Evolutionary conservation across 495 filamentous ascomycete species (phyloP).

Genomic region (Aspergillus indologenus): DNA sequence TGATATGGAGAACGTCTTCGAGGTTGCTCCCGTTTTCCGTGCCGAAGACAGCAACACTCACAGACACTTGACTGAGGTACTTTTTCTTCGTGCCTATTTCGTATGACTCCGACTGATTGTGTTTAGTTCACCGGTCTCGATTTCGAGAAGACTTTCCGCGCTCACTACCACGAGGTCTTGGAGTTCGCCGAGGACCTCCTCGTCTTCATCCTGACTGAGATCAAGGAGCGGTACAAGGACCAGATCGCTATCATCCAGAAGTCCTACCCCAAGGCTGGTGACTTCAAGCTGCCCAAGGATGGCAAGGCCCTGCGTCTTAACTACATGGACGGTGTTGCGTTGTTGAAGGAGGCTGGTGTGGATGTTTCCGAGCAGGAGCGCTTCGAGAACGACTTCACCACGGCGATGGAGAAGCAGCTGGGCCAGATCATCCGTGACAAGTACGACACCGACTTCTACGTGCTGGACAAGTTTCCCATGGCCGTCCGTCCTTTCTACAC

Average conservation of each 20-base stretch:
- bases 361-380: constrained; percentile 74
- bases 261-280: constrained; percentile 54
- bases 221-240: constrained; percentile 62
- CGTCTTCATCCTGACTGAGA: constrained; percentile 79
- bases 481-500: constrained; percentile 86
- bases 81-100: constrained; percentile 49
- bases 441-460: constrained; percentile 87
- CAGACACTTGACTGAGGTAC: constrained; percentile 86
- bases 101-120: constrained; percentile 7
- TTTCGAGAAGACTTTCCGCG: constrained; percentile 92
- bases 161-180: constrained; percentile 85
- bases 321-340: constrained; percentile 79
- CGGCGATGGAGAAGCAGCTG: constrained; percentile 85
- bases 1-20: constrained; percentile 84
- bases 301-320: constrained; percentile 79
- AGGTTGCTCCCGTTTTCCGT: constrained; percentile 88
- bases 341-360: constrained; percentile 77
- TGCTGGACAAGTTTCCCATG: constrained; percentile 88
- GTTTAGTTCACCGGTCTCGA: constrained; percentile 84
- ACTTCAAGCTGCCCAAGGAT: constrained; percentile 55
- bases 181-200: constrained; percentile 79
- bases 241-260: constrained; percentile 67
- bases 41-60: constrained; percentile 97
- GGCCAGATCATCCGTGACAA: constrained; percentile 79
- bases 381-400: constrained; percentile 63